Evolutionary conservation across 1,284 basidiomycete genomes (phyloP).

Genomic region (Marasmius sp.): DNA sequence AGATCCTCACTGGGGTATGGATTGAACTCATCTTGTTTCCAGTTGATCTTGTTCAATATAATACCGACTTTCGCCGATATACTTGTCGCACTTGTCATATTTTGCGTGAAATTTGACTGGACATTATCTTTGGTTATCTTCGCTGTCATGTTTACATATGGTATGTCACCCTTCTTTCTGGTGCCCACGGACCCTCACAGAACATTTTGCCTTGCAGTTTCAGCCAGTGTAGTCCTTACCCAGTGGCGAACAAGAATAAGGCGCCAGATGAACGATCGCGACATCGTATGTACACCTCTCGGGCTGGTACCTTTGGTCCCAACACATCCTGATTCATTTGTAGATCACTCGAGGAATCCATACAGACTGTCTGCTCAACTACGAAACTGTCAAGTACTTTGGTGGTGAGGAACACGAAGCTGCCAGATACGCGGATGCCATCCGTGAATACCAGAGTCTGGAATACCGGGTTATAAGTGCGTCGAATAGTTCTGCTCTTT

Average conservation of each 20-base stretch:
- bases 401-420: slow-evolving; percentile 81
- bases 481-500: slow-evolving; percentile 23
- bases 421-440: slow-evolving; percentile 69
- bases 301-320: not conserved
- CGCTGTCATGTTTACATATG: slow-evolving; percentile 73
- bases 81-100: slow-evolving; percentile 63
- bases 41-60: slow-evolving; percentile 78
- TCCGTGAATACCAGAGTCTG: slow-evolving; percentile 73
- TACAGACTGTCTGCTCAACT: slow-evolving; percentile 78
- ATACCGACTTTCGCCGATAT: slow-evolving; percentile 82
- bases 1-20: not conserved
- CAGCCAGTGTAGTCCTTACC: slow-evolving; percentile 66
- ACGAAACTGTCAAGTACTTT: slow-evolving; percentile 87
- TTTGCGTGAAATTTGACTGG: slow-evolving; percentile 67
- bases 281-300: slow-evolving; percentile 46
- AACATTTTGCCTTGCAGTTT: slow-evolving; percentile 37
- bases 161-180: slow-evolving; percentile 36
- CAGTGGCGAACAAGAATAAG: slow-evolving; percentile 71
- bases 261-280: slow-evolving; percentile 76
- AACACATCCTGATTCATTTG: slow-evolving; percentile 1
- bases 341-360: slow-evolving; percentile 75
- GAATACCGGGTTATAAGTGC: slow-evolving; percentile 75
- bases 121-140: slow-evolving; percentile 71
- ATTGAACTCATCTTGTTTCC: not conserved
- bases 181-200: slow-evolving; percentile 5